These are phyloP conservation scores for Zygosaccharomyces pseudobailii DNA, from an alignment of 1,139 yeast genomes.

Conservation along the genomic window DNA sequence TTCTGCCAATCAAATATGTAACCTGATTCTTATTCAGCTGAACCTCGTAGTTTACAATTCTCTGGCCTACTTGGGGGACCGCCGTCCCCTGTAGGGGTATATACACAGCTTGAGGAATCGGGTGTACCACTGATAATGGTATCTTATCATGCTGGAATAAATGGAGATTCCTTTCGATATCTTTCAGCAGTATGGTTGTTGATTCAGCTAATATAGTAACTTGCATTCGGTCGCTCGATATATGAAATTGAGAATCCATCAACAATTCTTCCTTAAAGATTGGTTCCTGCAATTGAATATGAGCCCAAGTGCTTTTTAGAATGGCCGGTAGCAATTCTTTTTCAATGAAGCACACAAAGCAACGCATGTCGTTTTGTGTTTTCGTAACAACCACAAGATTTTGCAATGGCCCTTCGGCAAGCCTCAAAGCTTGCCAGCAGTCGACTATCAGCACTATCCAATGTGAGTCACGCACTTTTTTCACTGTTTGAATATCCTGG, in stretches of 20 bases:
- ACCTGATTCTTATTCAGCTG: constrained; percentile 30
- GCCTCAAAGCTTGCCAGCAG: background rate
- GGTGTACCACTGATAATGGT: background rate
- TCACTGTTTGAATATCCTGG: too few species aligned
- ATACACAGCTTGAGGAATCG: background rate
- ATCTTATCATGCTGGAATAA: background rate
- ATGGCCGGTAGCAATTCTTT: background rate
- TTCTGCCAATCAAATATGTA: constrained; percentile 34
- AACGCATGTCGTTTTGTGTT: background rate
- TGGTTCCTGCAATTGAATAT: background rate
- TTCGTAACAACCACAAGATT: background rate
- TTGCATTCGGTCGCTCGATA: background rate
- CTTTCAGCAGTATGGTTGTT: background rate
- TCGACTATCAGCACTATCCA: background rate
- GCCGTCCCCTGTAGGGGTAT: background rate
- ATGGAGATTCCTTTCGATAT: background rate
- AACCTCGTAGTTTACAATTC: constrained; percentile 12
- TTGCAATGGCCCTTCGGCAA: background rate
- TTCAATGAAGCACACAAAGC: background rate
- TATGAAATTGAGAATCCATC: background rate
- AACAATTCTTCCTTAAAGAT: background rate
- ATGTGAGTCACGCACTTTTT: background rate
- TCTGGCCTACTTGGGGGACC: background rate
- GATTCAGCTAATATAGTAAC: background rate
- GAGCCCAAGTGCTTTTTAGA: background rate